Evolutionary conservation across 441 rosid species (phyloP).

Genomic region (Corymbia citriodora): DNA sequence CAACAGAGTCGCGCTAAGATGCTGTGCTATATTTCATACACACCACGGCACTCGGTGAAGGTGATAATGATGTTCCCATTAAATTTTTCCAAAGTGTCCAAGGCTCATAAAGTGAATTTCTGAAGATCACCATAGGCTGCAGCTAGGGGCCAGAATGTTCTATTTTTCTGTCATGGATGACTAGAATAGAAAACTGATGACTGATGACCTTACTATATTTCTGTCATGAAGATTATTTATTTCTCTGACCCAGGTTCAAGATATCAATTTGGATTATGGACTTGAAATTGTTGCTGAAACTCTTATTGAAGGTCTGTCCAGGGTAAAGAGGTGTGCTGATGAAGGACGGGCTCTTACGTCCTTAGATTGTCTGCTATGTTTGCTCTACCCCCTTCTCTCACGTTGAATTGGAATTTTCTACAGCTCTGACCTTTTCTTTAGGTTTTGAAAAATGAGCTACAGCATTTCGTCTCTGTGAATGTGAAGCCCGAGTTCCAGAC

Average conservation of each 20-base stretch:
- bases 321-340: slow-evolving; percentile 84
- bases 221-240: not conserved
- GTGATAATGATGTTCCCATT: not conserved
- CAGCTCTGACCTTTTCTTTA: slow-evolving; percentile 16
- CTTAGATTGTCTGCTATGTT: slow-evolving; percentile 76
- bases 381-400: slow-evolving; percentile 18
- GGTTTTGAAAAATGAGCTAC: slow-evolving; percentile 87
- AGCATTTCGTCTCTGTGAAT: slow-evolving; percentile 58
- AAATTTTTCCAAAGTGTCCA: slow-evolving; percentile 52
- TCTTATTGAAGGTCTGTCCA: slow-evolving; percentile 86
- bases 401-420: slow-evolving; percentile 8
- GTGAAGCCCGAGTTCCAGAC: slow-evolving; percentile 70
- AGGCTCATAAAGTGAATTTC: slow-evolving; percentile 32
- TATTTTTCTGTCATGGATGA: not conserved
- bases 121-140: not conserved
- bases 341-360: slow-evolving; percentile 97
- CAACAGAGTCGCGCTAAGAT: not conserved
- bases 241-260: slow-evolving; percentile 56
- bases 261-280: slow-evolving; percentile 69
- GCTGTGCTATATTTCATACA: not conserved
- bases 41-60: not conserved
- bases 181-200: not conserved
- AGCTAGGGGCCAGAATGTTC: not conserved
- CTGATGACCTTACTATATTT: not conserved
- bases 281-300: slow-evolving; percentile 86